These are phyloP conservation scores for Fusarium zealandicum DNA, from an alignment of 2,329 filamentous ascomycete species.

Conservation along the genomic window DNA sequence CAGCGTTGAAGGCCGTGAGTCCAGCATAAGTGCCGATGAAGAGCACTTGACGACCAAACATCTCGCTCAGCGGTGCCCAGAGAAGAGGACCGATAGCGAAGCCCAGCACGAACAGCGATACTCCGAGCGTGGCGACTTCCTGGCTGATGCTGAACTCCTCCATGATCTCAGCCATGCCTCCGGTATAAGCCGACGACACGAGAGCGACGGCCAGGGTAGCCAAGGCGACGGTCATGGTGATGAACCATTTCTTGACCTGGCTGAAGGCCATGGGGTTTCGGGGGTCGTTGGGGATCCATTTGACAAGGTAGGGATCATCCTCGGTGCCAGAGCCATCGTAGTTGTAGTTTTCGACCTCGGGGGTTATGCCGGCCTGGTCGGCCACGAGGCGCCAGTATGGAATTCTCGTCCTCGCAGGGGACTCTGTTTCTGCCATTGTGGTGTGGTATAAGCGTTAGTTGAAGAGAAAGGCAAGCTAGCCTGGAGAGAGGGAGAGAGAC, in stretches of 20 bases:
- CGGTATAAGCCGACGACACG: conserved; percentile 29
- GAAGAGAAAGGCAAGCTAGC: background rate
- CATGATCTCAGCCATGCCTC: conserved; percentile 27
- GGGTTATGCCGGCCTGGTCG: conserved; percentile 30
- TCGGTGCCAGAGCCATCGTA: conserved; percentile 31
- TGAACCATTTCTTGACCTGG: conserved; percentile 30
- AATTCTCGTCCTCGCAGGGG: conserved; percentile 24
- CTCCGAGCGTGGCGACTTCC: conserved; percentile 30
- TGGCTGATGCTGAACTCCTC: conserved; percentile 30
- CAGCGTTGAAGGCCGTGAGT: conserved; percentile 78
- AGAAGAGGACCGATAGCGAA: conserved; percentile 72
- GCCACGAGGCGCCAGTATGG: conserved; percentile 31
- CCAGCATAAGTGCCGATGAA: conserved; percentile 63
- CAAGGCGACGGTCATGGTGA: conserved; percentile 30
- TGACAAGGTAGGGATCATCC: conserved; percentile 28
- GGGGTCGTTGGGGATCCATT: conserved; percentile 33
- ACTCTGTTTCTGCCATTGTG: conserved; percentile 25
- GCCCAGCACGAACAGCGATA: conserved; percentile 31
- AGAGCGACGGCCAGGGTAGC: conserved; percentile 29
- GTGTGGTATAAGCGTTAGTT: background rate
- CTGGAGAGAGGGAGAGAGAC: background rate
- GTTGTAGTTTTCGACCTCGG: conserved; percentile 28
- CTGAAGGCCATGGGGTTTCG: conserved; percentile 30
- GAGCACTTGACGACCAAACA: conserved; percentile 72
- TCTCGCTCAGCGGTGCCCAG: conserved; percentile 77